Conservation (phyloP, 164 flowering plant species). For the Aristolochia fimbriata region DNA sequence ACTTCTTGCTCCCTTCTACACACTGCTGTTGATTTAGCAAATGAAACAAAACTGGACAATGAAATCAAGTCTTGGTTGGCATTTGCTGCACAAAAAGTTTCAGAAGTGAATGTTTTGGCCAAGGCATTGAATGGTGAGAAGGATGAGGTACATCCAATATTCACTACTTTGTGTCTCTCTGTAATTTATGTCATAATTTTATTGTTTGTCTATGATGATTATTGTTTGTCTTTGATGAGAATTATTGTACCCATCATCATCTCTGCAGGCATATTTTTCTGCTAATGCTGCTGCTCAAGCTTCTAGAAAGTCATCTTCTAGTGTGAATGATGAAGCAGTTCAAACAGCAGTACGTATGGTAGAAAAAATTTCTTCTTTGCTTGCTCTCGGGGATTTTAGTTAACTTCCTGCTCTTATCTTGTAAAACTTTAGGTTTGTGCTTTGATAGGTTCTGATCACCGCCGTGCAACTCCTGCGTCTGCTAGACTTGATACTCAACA, state of each 20-base stretch:
- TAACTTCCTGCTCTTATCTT: neutral
- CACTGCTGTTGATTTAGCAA: constrained; percentile 26
- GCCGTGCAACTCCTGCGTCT: constrained; percentile 59
- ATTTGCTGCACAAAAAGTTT: constrained; percentile 25
- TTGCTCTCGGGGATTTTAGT: neutral
- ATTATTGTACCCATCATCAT: neutral
- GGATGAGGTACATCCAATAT: constrained; percentile 12
- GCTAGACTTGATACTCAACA: constrained; percentile 64
- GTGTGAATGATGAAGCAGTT: constrained; percentile 64
- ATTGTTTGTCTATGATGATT: too few species aligned
- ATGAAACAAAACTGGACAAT: constrained; percentile 23
- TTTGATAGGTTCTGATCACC: constrained; percentile 65
- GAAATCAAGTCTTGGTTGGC: constrained; percentile 31
- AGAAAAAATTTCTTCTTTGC: neutral
- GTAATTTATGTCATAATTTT: too few species aligned
- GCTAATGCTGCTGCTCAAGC: constrained; percentile 60
- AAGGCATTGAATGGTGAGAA: constrained; percentile 24
- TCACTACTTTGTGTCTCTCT: neutral
- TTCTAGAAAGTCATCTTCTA: constrained; percentile 62
- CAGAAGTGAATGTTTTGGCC: constrained; percentile 28
- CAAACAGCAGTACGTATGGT: constrained; percentile 56
- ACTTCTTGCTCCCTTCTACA: constrained; percentile 29
- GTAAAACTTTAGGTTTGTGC: constrained; percentile 44
- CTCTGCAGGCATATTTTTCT: constrained; percentile 47
- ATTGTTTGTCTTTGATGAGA: too few species aligned